phyloP scores from a whole-genome alignment of 441 rosid species.

The Croton laevigatus region DNA sequence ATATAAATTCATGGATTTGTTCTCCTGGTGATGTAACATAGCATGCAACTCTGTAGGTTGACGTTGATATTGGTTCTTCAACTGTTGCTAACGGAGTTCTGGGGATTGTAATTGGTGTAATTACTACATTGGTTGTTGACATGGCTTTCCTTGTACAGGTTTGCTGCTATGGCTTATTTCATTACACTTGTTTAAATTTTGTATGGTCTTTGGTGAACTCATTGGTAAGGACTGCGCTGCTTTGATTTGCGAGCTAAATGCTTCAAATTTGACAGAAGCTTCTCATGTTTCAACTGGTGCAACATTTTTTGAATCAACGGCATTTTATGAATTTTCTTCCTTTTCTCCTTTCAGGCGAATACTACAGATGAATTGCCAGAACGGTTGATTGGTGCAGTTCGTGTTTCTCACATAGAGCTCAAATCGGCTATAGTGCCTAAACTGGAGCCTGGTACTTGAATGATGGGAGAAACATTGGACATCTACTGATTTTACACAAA shows the following conservation, averaged over 20 bases:
- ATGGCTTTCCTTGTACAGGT: conserved; percentile 99
- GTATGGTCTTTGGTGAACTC: not conserved
- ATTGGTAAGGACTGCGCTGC: too few species aligned
- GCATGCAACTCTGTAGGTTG: conserved; percentile 52
- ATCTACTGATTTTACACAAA: conserved; percentile 21
- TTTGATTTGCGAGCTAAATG: too few species aligned
- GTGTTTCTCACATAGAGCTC: conserved; percentile 88
- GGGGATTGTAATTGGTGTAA: conserved; percentile 92
- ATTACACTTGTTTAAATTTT: not conserved
- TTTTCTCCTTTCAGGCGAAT: conserved; percentile 54
- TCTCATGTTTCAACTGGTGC: not conserved
- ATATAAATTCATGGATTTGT: not conserved
- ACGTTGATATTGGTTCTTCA: conserved; percentile 97
- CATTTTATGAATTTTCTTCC: not conserved
- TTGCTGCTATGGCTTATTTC: conserved; percentile 14
- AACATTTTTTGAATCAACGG: not conserved
- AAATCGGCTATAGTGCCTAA: conserved; percentile 80
- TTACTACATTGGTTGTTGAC: conserved; percentile 91
- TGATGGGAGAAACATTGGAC: conserved; percentile 19
- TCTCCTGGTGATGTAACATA: conserved; percentile 16
- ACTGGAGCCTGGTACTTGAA: conserved; percentile 47
- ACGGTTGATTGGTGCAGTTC: conserved; percentile 85
- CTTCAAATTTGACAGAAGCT: not conserved
- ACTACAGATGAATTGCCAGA: conserved; percentile 87
- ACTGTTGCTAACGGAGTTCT: conserved; percentile 98